Base-by-base conservation (phyloP, 805 yeast genomes). In the Myxozyma vanderwaltii region DNA sequence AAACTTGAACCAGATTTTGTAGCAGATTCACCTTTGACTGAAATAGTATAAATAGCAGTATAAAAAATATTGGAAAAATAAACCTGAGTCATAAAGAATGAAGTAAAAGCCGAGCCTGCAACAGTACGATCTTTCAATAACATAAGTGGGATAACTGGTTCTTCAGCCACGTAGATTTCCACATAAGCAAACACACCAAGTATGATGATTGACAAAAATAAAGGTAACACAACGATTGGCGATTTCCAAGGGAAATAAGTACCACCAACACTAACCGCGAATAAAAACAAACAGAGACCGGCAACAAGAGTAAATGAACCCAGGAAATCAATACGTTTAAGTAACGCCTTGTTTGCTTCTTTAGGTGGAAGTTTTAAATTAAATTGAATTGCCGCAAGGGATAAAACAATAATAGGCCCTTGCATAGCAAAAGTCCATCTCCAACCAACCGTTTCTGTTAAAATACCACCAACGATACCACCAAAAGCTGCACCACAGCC, bases 401-500 rank as follows among this genome's bases (percentile, higher is more conserved):
- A 74, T 1, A 81, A 68, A 35, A 79, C 61, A 2, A 74, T 61
- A 6, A 74, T 51, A 0, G 80, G 80, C 1, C 76, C 77, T 64
- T 77, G 80, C 51, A 69, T 58, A 12, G 66, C 63, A 59, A 77
- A 77, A 15, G 76, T 77, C 52, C 70, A 76, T 70, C 91, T 75
- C 96, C 95, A 88, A 5, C 89, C 88, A 43, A 77, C 72, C 39
- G 66, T 69, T 6, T 75, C 74, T 27, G 85, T 78, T 51, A 85
- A 72, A 21, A 79, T 63, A 1, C 91, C 90, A 70, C 81, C 72
- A 76, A 79, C 19, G 73, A 55, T 46, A 2, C 91, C 91, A n/a
- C 94, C 94, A 44, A 81, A 71, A 0, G 86, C 85, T 1, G 89
- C 84, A 4, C 97, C 97, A 19, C 84, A 69, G 8, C 91, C 94